Evolutionary conservation across 495 filamentous ascomycete genomes (phyloP).

Genomic region (Lepidopterella palustris): DNA sequence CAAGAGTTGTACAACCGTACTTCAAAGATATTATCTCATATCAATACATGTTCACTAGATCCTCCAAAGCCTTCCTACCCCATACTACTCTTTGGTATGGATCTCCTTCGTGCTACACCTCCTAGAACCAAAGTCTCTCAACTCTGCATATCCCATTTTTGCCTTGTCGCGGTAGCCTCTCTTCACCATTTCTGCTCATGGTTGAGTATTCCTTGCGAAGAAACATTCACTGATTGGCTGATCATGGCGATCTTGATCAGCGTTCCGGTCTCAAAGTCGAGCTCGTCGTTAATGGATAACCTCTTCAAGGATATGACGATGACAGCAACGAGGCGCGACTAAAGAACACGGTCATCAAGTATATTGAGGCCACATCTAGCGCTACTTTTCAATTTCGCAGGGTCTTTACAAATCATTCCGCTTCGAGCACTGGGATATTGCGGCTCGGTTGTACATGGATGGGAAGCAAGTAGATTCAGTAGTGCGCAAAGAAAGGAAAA

Average conservation of each 20-base stretch:
- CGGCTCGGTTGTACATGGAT: background rate
- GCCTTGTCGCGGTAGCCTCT: background rate
- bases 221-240: background rate
- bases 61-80: no score
- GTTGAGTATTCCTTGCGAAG: background rate
- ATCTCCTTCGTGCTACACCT: no score
- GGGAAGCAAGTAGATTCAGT: background rate
- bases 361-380: slow-evolving; percentile 2
- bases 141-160: background rate
- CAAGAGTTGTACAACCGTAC: no score
- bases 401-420: background rate
- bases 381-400: background rate
- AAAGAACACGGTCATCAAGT: slow-evolving; percentile 12
- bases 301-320: slow-evolving; percentile 14
- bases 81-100: no score
- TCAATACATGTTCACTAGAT: no score
- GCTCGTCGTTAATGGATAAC: slow-evolving; percentile 6
- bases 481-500: background rate
- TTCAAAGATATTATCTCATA: no score
- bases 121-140: no score
- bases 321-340: slow-evolving; percentile 5
- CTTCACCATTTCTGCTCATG: background rate
- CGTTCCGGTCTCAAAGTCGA: slow-evolving; percentile 11
- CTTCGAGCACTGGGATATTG: background rate
- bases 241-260: slow-evolving; percentile 17